Evolutionary conservation across 2,329 filamentous ascomycete species (phyloP), one percentile per base, ranked within the genome.

Genomic region (Penicillium brasilianum): DNA sequence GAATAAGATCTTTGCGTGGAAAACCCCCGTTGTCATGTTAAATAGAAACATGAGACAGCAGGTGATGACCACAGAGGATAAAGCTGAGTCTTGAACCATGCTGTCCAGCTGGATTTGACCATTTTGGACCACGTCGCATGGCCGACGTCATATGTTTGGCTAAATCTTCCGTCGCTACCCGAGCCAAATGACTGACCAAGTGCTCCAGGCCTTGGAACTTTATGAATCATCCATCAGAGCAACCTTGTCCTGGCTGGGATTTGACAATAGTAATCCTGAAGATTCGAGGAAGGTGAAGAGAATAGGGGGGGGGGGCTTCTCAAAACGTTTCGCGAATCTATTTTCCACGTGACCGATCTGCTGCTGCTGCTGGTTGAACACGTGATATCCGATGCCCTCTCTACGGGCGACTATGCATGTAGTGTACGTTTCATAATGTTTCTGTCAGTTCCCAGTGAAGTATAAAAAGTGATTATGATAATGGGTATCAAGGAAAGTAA

Each of bases 401-500:
- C 3, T 36, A 36, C 34, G 11, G 2, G 34, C 5, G 11, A 1
- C 34, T 4, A 10, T 13, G 4, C 14, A 2, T 36, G 34, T 3
- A 14, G 10, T 36, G 1, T 14, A 14, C 34, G 10, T 5, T 36
- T 14, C 34, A 14, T 18, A 6, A 41, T 8, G 37, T 6, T 18
- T 41, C 13, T 9, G 1, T 30, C 8, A 34, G 8, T 34, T 34
- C 32, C 10, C 32, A 4, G 32, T 13, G 11, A 9, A 10, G 32
- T 13, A 13, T 9, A 34, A 34, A 39, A 11, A 11, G 7, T 8
- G 16, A 60, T 59, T 64, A 64, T 62, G 28, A 62, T 60, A 58
- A 57, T 59, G 62, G 62, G 62, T 62, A 64, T 64, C 62, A 53
- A 60, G 54, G 48, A 57, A 48, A 32, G n/a, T 37, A 52, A 36